phyloP scores from a whole-genome alignment of 2,329 filamentous ascomycete species.

The Fusarium sp. region DNA sequence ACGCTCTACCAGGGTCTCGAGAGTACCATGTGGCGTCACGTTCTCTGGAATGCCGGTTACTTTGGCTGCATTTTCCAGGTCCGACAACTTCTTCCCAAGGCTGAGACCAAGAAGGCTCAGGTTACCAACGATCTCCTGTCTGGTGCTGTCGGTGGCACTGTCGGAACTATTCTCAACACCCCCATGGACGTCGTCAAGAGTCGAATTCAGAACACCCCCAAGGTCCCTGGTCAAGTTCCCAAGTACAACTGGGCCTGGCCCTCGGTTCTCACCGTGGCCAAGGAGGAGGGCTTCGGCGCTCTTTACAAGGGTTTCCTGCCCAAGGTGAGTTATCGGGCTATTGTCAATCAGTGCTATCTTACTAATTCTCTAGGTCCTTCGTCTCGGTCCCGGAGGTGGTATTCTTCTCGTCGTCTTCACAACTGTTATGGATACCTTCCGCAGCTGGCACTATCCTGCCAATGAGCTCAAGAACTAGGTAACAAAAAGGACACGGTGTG shows the following conservation, averaged over 20 bases:
- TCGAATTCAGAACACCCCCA: constrained; percentile 92
- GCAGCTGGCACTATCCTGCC: constrained; percentile 57
- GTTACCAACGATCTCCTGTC: constrained; percentile 89
- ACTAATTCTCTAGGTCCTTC: constrained; percentile 48
- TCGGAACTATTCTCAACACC: constrained; percentile 91
- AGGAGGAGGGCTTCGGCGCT: constrained; percentile 90
- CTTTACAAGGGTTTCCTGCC: constrained; percentile 98
- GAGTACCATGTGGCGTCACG: constrained; percentile 95
- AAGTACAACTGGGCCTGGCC: constrained; percentile 99
- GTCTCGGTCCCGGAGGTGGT: constrained; percentile 65
- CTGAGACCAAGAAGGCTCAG: constrained; percentile 81
- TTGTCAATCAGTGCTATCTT: not conserved
- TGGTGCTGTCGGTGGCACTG: constrained; percentile 85
- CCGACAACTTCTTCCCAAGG: constrained; percentile 80
- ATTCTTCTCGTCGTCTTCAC: constrained; percentile 87
- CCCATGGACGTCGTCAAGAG: constrained; percentile 98
- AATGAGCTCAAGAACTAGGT: constrained; percentile 18
- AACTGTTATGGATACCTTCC: constrained; percentile 93
- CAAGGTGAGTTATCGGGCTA: constrained; percentile 76
- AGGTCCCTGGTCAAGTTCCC: constrained; percentile 78
- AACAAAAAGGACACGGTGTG: constrained; percentile 2
- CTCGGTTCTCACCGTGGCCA: constrained; percentile 83
- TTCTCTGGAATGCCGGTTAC: constrained; percentile 90
- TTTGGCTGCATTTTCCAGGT: constrained; percentile 99
- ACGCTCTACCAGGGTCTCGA: constrained; percentile 97